These are phyloP conservation scores for Naegleria lovaniensis DNA, from an alignment of 208 protist species.

Conservation along the genomic window DNA sequence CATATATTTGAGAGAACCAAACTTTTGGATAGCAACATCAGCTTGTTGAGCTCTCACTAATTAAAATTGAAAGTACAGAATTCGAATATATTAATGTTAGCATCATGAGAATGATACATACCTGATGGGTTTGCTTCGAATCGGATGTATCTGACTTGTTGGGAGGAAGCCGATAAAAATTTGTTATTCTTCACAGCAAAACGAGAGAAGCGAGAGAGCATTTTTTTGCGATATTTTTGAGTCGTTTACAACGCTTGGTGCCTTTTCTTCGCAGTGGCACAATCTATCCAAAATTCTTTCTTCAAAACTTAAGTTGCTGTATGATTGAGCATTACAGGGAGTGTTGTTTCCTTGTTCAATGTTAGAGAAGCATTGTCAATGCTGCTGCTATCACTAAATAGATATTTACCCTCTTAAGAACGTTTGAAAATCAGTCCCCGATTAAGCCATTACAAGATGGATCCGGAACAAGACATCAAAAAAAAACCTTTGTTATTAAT, in stretches of 20 bases:
- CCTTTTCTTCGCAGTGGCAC: too few species aligned
- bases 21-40: slow-evolving; percentile 6
- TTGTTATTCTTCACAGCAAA: background rate
- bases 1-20: slow-evolving; percentile 12
- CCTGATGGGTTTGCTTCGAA: background rate
- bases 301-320: too few species aligned
- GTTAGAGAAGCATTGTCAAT: too few species aligned
- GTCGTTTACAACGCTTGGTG: background rate
- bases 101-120: background rate
- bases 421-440: too few species aligned
- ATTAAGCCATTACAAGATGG: too few species aligned
- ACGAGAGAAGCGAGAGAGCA: background rate
- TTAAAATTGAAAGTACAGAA: background rate
- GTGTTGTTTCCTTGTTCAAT: too few species aligned
- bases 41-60: background rate
- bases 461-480: too few species aligned
- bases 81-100: background rate
- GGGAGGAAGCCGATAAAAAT: background rate
- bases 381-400: too few species aligned
- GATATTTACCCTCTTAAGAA: too few species aligned
- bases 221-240: background rate
- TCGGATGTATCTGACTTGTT: background rate
- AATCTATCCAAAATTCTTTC: too few species aligned
- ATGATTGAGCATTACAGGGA: too few species aligned
- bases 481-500: too few species aligned